Conservation (phyloP, 148 eudicot genomes). For the Pharnaceum exiguum region DNA sequence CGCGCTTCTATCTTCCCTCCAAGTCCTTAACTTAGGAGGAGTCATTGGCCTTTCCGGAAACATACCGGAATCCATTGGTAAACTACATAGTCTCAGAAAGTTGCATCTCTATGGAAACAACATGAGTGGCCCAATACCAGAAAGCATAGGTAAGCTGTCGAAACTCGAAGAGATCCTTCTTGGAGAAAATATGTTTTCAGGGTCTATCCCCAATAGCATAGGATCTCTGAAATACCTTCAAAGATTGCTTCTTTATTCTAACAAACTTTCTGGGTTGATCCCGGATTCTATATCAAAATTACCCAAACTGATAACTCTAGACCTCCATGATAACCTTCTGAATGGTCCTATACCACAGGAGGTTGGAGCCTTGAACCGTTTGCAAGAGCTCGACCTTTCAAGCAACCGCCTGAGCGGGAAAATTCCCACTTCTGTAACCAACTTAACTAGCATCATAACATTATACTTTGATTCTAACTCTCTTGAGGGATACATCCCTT, state of each 20-base stretch:
- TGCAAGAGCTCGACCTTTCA: conserved; percentile 29
- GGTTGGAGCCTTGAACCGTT: conserved; percentile 21
- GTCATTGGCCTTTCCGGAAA: conserved; percentile 17
- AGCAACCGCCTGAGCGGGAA: conserved; percentile 19
- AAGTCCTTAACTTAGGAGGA: conserved; percentile 34
- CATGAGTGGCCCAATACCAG: conserved; percentile 39
- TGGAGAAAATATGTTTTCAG: conserved; percentile 31
- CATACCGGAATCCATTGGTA: conserved; percentile 26
- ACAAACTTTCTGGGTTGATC: conserved; percentile 20
- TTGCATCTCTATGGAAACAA: conserved; percentile 30
- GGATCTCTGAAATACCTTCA: conserved; percentile 17
- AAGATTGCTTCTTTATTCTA: conserved; percentile 16
- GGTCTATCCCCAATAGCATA: conserved; percentile 28
- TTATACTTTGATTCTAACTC: conserved; percentile 32
- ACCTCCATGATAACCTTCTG: conserved; percentile 21
- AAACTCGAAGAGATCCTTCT: conserved; percentile 42
- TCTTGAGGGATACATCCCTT: conserved; percentile 51
- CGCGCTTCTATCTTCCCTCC: conserved; percentile 24
- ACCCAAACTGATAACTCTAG: conserved; percentile 15
- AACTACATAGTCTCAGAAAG: too few relatives aligned
- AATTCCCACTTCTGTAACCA: conserved; percentile 24
- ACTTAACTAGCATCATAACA: conserved; percentile 21
- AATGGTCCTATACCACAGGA: conserved; percentile 16
- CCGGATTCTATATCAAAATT: conserved; percentile 29
- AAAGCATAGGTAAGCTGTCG: conserved; percentile 41